phyloP scores from a whole-genome alignment of 495 filamentous ascomycete species.

The Stereocaulon alpinum region DNA sequence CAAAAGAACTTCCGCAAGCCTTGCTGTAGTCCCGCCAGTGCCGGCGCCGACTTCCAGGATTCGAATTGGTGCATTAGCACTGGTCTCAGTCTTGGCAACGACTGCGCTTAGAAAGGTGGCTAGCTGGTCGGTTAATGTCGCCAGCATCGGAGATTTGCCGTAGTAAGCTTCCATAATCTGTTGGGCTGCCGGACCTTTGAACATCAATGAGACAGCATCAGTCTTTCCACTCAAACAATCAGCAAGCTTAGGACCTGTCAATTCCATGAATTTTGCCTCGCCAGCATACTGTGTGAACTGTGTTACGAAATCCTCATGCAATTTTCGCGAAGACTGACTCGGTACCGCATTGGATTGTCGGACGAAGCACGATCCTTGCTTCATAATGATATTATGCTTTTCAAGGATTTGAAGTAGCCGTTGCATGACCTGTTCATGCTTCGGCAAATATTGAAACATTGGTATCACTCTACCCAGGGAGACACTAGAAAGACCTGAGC shows the following conservation, averaged over 20 bases:
- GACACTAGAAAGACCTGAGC: no score
- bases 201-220: slow-evolving; percentile 26
- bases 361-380: no score
- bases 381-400: slow-evolving; percentile 17
- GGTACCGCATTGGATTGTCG: no score
- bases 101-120: slow-evolving; percentile 20
- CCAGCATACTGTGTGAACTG: slow-evolving; percentile 17
- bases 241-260: slow-evolving; percentile 25
- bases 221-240: slow-evolving; percentile 25
- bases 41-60: slow-evolving; percentile 27
- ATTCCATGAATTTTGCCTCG: slow-evolving; percentile 22
- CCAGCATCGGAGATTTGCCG: slow-evolving; percentile 22
- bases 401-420: slow-evolving; percentile 29
- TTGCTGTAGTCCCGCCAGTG: slow-evolving; percentile 22
- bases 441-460: no score
- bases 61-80: no score
- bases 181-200: slow-evolving; percentile 19
- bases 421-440: no score
- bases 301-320: no score
- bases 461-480: no score
- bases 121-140: slow-evolving; percentile 23
- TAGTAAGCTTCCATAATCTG: slow-evolving; percentile 24
- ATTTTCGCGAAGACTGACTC: no score
- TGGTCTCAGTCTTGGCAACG: no score
- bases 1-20: slow-evolving; percentile 16